phyloP scores from a whole-genome alignment of 2,329 filamentous ascomycete genomes.

The Exophiala sp. region DNA sequence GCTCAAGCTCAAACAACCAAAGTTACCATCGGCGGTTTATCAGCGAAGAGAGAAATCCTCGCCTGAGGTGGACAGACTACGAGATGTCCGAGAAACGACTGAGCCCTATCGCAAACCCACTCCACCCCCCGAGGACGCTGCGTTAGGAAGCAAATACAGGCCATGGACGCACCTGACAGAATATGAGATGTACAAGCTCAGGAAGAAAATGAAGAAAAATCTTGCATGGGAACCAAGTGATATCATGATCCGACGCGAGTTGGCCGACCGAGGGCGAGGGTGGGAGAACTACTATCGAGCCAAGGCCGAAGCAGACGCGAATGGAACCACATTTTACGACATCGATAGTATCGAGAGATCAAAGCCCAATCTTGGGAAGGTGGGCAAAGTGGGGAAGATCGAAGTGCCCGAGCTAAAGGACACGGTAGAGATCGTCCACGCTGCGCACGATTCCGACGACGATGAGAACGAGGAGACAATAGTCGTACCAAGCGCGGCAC shows the following conservation, averaged over 20 bases:
- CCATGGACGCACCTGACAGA: slow-evolving; percentile 65
- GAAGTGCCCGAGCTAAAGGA: slow-evolving; percentile 12
- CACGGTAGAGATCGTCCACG: neutral
- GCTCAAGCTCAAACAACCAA: slow-evolving; percentile 41
- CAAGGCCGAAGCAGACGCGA: slow-evolving; percentile 49
- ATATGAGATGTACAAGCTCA: slow-evolving; percentile 63
- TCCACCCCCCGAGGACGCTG: slow-evolving; percentile 58
- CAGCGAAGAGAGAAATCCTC: slow-evolving; percentile 8
- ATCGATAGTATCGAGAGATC: slow-evolving; percentile 36
- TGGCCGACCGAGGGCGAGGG: slow-evolving; percentile 57
- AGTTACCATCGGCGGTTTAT: slow-evolving; percentile 34
- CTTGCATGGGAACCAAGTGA: slow-evolving; percentile 65
- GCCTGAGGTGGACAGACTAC: slow-evolving; percentile 15
- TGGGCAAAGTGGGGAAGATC: slow-evolving; percentile 12
- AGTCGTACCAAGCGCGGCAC: neutral
- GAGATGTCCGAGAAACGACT: slow-evolving; percentile 20
- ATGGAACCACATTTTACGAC: slow-evolving; percentile 56
- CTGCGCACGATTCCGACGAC: neutral
- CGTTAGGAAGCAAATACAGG: slow-evolving; percentile 57
- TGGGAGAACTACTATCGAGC: slow-evolving; percentile 50
- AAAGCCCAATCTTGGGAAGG: slow-evolving; percentile 6
- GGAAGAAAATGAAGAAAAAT: slow-evolving; percentile 70
- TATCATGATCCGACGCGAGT: slow-evolving; percentile 63
- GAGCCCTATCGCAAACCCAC: slow-evolving; percentile 26
- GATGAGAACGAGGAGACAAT: slow-evolving; percentile 40